phyloP scores from a whole-genome alignment of 352 stramenopile genomes.

The Globisporangium parvum region DNA sequence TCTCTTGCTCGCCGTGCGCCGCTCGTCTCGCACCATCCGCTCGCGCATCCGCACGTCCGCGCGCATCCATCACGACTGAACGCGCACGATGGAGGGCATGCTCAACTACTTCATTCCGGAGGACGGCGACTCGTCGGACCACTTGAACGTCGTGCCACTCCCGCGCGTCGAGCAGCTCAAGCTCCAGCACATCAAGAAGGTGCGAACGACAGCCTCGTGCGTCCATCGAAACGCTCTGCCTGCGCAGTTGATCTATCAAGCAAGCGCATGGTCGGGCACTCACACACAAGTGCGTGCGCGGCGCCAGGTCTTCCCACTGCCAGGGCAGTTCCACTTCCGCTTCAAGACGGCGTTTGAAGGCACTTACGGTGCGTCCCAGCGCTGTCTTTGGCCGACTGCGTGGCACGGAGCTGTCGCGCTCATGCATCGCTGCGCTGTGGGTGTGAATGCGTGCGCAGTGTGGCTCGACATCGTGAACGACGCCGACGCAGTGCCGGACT shows the following conservation, averaged over 20 bases:
- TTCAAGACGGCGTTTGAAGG: constrained; percentile 85
- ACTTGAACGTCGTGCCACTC: constrained; percentile 80
- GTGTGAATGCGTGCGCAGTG: constrained; percentile 28
- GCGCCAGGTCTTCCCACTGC: constrained; percentile 63
- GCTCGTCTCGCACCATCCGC: background rate
- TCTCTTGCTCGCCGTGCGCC: too few relatives aligned
- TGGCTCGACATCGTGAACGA: constrained; percentile 80
- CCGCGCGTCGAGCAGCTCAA: constrained; percentile 69
- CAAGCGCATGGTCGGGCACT: background rate
- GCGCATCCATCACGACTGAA: background rate
- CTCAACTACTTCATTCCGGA: constrained; percentile 87
- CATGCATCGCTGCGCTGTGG: background rate
- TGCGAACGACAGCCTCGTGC: constrained; percentile 4
- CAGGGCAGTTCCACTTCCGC: constrained; percentile 78
- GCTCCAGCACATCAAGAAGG: constrained; percentile 78
- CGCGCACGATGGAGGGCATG: constrained; percentile 69
- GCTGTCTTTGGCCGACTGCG: background rate
- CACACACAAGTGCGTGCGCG: background rate
- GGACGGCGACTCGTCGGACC: constrained; percentile 79
- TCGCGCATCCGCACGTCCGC: background rate
- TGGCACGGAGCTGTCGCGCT: background rate
- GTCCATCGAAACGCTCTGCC: too few relatives aligned
- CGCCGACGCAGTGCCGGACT: constrained; percentile 63
- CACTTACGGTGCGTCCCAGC: constrained; percentile 54
- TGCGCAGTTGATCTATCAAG: background rate